Conservation (phyloP, 2,329 filamentous ascomycete genomes). For the Botrytis pseudocinerea region DNA sequence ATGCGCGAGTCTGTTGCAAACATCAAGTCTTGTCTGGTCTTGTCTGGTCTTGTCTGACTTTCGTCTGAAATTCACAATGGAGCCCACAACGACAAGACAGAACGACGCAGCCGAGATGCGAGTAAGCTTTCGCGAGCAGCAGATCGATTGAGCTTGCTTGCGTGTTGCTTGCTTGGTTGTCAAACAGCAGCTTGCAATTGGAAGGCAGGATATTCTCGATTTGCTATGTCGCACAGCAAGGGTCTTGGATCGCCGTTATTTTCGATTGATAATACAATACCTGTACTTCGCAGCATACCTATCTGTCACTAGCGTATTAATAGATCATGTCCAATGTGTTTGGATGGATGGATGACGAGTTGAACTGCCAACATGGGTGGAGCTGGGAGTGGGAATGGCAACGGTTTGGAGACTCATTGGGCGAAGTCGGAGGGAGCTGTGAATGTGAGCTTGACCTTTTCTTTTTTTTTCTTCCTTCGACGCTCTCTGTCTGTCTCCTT, state of each 20-base stretch:
- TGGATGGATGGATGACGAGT: conserved; percentile 2
- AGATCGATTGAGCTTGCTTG: not conserved
- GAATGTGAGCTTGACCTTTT: not conserved
- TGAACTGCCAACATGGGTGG: not conserved
- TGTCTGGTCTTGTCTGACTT: not conserved
- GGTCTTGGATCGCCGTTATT: conserved; percentile 1
- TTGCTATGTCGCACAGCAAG: conserved; percentile 3
- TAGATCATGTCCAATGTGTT: not conserved
- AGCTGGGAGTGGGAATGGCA: not conserved
- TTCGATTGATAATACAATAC: not conserved
- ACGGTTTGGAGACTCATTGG: not conserved
- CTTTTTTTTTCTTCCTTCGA: not conserved
- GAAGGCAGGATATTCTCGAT: not conserved
- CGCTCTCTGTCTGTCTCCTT: not conserved
- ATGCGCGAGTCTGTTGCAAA: not conserved
- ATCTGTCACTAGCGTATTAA: not conserved
- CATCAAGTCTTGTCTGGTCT: not conserved
- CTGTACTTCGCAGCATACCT: not conserved
- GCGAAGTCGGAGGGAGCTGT: not conserved
- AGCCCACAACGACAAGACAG: not conserved
- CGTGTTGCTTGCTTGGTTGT: not conserved
- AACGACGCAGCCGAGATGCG: not conserved
- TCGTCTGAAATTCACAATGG: not conserved
- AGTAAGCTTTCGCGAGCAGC: not conserved
- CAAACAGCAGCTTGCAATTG: not conserved